A percentile compares a stretch with the other conserved stretches of the same genome.
Conservation (phyloP, 1,284 basidiomycete species). For the Ceratobasidium sp. region DNA sequence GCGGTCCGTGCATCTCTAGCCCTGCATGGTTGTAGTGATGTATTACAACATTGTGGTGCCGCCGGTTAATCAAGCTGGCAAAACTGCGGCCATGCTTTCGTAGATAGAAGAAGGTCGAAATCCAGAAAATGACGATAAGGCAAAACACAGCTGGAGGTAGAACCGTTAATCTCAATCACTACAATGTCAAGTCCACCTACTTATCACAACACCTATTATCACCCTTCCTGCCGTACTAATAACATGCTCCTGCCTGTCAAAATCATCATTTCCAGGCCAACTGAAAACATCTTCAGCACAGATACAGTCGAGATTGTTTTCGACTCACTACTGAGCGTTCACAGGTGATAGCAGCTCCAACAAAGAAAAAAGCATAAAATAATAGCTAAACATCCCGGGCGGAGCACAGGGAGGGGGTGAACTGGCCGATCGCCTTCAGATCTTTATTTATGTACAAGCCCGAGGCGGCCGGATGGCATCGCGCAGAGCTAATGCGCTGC, state of each 20-base stretch:
- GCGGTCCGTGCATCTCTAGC: neutral
- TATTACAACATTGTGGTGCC: neutral
- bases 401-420: neutral
- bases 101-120: slow-evolving; percentile 19
- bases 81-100: slow-evolving; percentile 4
- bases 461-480: too few species aligned
- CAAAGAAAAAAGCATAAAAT: neutral
- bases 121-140: slow-evolving; percentile 9
- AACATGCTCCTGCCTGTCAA: neutral
- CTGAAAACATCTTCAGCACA: neutral
- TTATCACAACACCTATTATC: neutral
- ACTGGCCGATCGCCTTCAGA: too few species aligned
- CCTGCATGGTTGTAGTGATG: neutral
- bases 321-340: neutral
- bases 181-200: neutral
- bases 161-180: neutral
- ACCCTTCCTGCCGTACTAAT: neutral
- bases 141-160: slow-evolving; percentile 4
- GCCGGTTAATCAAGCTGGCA: neutral
- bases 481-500: too few species aligned
- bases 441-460: neutral
- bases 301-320: neutral
- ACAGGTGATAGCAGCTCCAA: neutral
- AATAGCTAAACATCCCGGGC: neutral
- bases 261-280: neutral